Base-by-base conservation (phyloP, 2,329 filamentous ascomycete genomes). In the Coniella vitis region DNA sequence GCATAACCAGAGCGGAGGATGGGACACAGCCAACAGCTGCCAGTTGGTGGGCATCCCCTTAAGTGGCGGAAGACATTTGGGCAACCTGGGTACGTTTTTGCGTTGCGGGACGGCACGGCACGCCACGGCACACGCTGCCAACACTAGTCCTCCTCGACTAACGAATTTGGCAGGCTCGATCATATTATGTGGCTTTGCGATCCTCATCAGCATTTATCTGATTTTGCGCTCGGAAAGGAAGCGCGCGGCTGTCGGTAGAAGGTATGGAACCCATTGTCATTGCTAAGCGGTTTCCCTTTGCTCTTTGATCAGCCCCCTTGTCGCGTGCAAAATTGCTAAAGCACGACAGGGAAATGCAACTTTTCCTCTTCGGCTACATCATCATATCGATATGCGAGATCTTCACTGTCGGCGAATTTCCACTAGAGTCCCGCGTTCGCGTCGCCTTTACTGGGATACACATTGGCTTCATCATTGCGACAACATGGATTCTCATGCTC, bases 381-480 rank as follows among this genome's bases (percentile, higher is more conserved):
- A 69, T 97, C 51, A 83, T 97, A 53, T 83, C 87, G 60, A 87
- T 98, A 60, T 96, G 90, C 69, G 93, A 97, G 66, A 95, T 98
- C 61, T 96, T 98, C 70, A 90, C 90, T 0, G 83, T 97, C 32
- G 93, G 93, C 57, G 87, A 84, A 25, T 91, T 98, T 60, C 90
- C 91, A 3, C 70, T 96, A 17, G 72, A 79, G 57, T 70, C 75
- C 45, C 79, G 70, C 43, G 86, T 87, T 51, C 82, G 90, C 64
- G 76, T 87, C 60, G 88, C 79, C 8, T 98, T 98, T 63, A 87
- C 87, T 13, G 90, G 86, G 31, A 84, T 93, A 35, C 93, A 98
- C 65, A 80, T 98, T 51, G 93, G 88, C 52, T 81, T 90, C 56
- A 95, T 98, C 51, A 79, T 86, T 48, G 88, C 91, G 14, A 90